phyloP scores from a whole-genome alignment of 768 basidiomycete species.

The Saitozyma sp. region DNA sequence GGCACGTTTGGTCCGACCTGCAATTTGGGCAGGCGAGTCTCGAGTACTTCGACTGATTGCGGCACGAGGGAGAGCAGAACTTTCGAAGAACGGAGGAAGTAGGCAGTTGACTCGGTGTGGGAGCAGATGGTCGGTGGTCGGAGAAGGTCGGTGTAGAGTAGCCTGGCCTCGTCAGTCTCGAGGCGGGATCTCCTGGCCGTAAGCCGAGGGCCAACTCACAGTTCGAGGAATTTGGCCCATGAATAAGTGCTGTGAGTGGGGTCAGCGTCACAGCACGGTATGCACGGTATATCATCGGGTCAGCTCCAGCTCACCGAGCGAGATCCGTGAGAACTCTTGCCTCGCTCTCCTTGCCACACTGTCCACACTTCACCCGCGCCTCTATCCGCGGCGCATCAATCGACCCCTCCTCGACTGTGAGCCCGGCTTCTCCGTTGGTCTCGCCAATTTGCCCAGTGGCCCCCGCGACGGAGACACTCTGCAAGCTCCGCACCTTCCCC shows the following conservation, averaged over 20 bases:
- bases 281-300: neutral
- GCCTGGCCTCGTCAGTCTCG: conserved; percentile 7
- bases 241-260: conserved; percentile 18
- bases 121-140: conserved; percentile 17
- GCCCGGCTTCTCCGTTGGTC: no score
- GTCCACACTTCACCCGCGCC: conserved; percentile 23
- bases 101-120: conserved; percentile 11
- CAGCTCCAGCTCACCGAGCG: conserved; percentile 12
- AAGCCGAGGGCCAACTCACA: conserved; percentile 16
- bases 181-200: neutral
- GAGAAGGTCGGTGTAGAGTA: conserved; percentile 26
- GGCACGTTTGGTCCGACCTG: conserved; percentile 44
- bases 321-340: conserved; percentile 4
- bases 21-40: conserved; percentile 39
- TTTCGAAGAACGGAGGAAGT: neutral
- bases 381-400: conserved; percentile 1
- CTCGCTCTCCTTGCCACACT: conserved; percentile 16
- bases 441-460: no score
- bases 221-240: conserved; percentile 40
- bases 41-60: conserved; percentile 19
- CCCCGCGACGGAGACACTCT: no score
- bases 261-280: neutral
- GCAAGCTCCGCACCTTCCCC: conserved; percentile 3
- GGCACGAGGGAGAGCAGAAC: conserved; percentile 1
- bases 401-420: no score